These are phyloP conservation scores for Chloranthus sessilifolius DNA, from an alignment of 164 flowering plant species.

Conservation along the genomic window DNA sequence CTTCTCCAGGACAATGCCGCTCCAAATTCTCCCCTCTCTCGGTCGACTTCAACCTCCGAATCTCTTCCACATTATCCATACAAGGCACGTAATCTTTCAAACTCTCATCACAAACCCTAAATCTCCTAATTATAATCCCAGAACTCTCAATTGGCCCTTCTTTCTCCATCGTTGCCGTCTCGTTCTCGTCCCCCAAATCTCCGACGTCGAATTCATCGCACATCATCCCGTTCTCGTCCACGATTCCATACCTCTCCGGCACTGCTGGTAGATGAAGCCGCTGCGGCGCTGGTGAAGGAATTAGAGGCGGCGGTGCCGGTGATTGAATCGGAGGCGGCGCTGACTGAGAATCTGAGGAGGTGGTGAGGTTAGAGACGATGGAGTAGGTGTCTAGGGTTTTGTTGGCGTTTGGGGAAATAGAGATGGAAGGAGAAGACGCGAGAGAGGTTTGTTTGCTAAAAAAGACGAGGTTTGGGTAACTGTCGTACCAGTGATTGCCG, in stretches of 20 bases:
- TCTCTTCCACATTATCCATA: slow-evolving; percentile 61
- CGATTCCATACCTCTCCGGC: slow-evolving; percentile 56
- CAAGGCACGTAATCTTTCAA: slow-evolving; percentile 78
- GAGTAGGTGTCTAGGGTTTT: slow-evolving; percentile 24
- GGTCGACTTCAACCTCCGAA: slow-evolving; percentile 47
- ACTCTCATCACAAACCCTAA: slow-evolving; percentile 40
- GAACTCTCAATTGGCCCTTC: slow-evolving; percentile 7
- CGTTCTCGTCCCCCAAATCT: slow-evolving; percentile 47
- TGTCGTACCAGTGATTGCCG: slow-evolving; percentile 67
- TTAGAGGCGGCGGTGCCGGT: slow-evolving; percentile 3
- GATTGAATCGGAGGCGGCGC: slow-evolving; percentile 8
- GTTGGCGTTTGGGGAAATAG: slow-evolving; percentile 49
- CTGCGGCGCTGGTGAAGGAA: slow-evolving; percentile 14
- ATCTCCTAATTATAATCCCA: slow-evolving; percentile 42
- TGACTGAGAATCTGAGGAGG: no score
- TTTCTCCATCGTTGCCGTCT: slow-evolving; percentile 9
- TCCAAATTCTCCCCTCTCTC: slow-evolving; percentile 65
- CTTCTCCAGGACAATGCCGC: slow-evolving; percentile 76
- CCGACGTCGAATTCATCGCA: slow-evolving; percentile 75
- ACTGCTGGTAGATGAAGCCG: slow-evolving; percentile 37
- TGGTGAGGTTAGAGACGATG: slow-evolving; percentile 17
- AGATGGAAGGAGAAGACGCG: slow-evolving; percentile 18
- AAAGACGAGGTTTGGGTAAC: slow-evolving; percentile 52
- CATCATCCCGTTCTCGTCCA: slow-evolving; percentile 85
- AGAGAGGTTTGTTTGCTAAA: slow-evolving; percentile 27